These are phyloP conservation scores for Hypoxylon fragiforme DNA, from an alignment of 495 filamentous ascomycete genomes.

Conservation along the genomic window DNA sequence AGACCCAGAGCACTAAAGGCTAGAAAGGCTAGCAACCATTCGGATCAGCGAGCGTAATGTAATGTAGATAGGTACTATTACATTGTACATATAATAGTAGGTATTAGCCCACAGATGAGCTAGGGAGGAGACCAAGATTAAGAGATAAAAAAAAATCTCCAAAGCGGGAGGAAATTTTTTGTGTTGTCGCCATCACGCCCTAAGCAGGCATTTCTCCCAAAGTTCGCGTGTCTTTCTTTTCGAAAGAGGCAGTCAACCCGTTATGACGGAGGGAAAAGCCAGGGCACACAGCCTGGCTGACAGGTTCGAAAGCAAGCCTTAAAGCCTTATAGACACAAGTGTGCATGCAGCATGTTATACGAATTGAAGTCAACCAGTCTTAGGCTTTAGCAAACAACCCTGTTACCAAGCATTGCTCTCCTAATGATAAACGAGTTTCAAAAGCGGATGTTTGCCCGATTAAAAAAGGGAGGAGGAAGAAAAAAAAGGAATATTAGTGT, in stretches of 20 bases:
- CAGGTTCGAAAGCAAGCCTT: too few species aligned
- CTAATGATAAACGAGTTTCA: slow-evolving; percentile 26
- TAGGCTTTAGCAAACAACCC: slow-evolving; percentile 3
- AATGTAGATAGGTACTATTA: not conserved
- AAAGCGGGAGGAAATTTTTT: slow-evolving; percentile 9
- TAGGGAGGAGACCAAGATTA: slow-evolving; percentile 5
- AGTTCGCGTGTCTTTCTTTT: slow-evolving; percentile 6
- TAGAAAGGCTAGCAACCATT: slow-evolving; percentile 9
- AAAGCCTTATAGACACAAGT: not conserved
- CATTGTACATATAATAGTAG: not conserved
- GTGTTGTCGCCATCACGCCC: slow-evolving; percentile 1
- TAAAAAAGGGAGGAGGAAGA: slow-evolving; percentile 13
- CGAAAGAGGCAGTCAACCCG: slow-evolving; percentile 28
- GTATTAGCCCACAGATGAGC: too few species aligned
- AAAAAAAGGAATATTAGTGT: slow-evolving; percentile 5
- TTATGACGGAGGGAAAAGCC: slow-evolving; percentile 9
- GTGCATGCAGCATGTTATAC: not conserved
- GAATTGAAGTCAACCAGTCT: not conserved
- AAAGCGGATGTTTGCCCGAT: slow-evolving; percentile 9
- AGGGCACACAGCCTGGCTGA: slow-evolving; percentile 16
- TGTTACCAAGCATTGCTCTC: slow-evolving; percentile 19
- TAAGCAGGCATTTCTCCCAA: slow-evolving; percentile 2
- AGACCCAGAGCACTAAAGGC: slow-evolving; percentile 2
- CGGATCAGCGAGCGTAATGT: slow-evolving; percentile 16
- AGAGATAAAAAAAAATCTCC: slow-evolving; percentile 9